phyloP scores from a whole-genome alignment of 2,329 filamentous ascomycete species.

The Dissoconium aciculare region DNA sequence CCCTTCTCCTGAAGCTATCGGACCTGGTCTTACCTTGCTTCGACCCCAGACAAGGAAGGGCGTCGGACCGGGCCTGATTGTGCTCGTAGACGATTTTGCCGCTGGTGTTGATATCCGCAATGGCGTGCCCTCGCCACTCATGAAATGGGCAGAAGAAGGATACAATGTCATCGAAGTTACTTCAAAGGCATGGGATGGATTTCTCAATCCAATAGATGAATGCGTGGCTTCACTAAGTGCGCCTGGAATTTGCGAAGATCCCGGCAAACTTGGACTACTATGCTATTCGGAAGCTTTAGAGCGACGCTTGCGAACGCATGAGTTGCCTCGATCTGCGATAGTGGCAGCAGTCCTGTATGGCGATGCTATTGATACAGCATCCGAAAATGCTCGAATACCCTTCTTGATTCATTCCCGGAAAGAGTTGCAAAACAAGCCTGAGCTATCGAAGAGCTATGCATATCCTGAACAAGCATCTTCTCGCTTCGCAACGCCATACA shows the following conservation, averaged over 20 bases:
- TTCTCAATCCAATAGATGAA: slow-evolving; percentile 6
- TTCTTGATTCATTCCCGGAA: slow-evolving; percentile 14
- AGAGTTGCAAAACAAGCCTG: slow-evolving; percentile 8
- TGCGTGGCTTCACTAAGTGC: slow-evolving; percentile 15
- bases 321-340: slow-evolving; percentile 10
- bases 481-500: slow-evolving; percentile 37
- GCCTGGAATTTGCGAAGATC: slow-evolving; percentile 23
- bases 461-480: slow-evolving; percentile 32
- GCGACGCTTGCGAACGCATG: background rate
- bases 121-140: slow-evolving; percentile 13
- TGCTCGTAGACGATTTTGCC: slow-evolving; percentile 9
- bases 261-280: slow-evolving; percentile 27
- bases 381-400: slow-evolving; percentile 11
- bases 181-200: slow-evolving; percentile 11
- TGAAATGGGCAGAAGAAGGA: slow-evolving; percentile 59
- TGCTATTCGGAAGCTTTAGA: slow-evolving; percentile 12
- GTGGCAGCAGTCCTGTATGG: slow-evolving; percentile 24
- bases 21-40: slow-evolving; percentile 12
- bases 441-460: slow-evolving; percentile 22
- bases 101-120: slow-evolving; percentile 11
- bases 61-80: slow-evolving; percentile 12
- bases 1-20: slow-evolving; percentile 9
- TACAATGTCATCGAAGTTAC: slow-evolving; percentile 45
- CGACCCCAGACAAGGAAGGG: slow-evolving; percentile 12
- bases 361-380: slow-evolving; percentile 9